Conservation (phyloP, 1,284 basidiomycete genomes). For the Vanrija sp. region DNA sequence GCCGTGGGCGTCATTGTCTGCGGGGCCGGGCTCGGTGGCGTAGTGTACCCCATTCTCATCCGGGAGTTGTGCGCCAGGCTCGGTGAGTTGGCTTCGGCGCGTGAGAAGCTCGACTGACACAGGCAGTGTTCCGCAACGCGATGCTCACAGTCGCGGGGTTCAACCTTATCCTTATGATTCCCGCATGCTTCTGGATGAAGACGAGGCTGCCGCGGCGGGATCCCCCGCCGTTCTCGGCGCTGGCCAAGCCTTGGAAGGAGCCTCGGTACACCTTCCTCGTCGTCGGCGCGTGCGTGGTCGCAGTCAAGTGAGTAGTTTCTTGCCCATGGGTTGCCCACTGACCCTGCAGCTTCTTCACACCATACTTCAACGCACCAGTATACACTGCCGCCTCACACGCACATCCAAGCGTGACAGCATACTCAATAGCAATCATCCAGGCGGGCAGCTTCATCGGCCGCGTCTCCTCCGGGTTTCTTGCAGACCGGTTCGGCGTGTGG, state of each 20-base stretch:
- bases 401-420: not conserved
- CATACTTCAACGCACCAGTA: conserved; percentile 12
- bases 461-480: conserved; percentile 1
- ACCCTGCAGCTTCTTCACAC: conserved; percentile 9
- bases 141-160: conserved; percentile 22
- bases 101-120: not conserved
- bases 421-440: conserved; percentile 10
- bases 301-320: not conserved
- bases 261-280: conserved; percentile 7
- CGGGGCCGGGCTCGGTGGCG: conserved; percentile 42
- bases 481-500: conserved; percentile 12
- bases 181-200: conserved; percentile 20
- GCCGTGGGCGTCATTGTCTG: conserved; percentile 42
- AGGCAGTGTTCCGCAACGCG: conserved; percentile 19
- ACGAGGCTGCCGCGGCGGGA: conserved; percentile 20
- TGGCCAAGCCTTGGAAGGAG: conserved; percentile 10
- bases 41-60: conserved; percentile 26
- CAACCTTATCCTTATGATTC: conserved; percentile 20
- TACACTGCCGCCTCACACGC: conserved; percentile 1
- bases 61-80: conserved; percentile 12
- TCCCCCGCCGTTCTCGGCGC: conserved; percentile 10
- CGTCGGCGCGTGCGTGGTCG: not conserved
- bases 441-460: conserved; percentile 5
- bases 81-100: conserved; percentile 1
- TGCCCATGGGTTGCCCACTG: too few relatives aligned